Evolutionary conservation across 495 filamentous ascomycete genomes (phyloP).

Genomic region (Neurospora sp.): DNA sequence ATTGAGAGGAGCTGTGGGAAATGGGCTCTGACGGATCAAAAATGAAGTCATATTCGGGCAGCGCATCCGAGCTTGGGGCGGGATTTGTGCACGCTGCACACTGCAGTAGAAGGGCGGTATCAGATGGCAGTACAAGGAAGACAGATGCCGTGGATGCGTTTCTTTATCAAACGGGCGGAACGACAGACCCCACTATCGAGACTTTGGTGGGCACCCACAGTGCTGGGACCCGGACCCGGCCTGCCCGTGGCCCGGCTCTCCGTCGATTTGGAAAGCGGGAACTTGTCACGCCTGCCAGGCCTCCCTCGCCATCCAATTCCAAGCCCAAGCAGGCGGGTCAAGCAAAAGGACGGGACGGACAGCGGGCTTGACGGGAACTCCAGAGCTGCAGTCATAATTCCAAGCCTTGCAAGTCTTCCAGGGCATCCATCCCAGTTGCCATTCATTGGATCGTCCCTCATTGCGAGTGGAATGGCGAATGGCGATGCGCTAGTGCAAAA

Average conservation of each 20-base stretch:
- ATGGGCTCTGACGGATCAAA: neutral
- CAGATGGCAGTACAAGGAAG: neutral
- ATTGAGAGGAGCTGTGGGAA: neutral
- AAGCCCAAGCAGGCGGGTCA: neutral
- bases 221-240: neutral
- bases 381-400: neutral
- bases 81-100: neutral
- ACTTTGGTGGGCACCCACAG: neutral
- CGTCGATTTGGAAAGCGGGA: neutral
- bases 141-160: neutral
- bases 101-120: neutral
- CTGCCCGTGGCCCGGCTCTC: neutral
- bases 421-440: neutral
- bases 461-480: neutral
- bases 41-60: neutral
- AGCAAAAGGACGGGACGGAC: neutral
- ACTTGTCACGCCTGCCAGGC: neutral
- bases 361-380: neutral
- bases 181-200: neutral
- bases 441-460: neutral
- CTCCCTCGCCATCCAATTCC: neutral
- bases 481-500: neutral
- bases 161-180: neutral
- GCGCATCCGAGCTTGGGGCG: neutral
- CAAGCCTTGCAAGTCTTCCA: neutral